A percentile compares a stretch with the other conserved stretches of the same genome.
phyloP scores from a whole-genome alignment of 352 stramenopile genomes.

The Peronospora destructor region DNA sequence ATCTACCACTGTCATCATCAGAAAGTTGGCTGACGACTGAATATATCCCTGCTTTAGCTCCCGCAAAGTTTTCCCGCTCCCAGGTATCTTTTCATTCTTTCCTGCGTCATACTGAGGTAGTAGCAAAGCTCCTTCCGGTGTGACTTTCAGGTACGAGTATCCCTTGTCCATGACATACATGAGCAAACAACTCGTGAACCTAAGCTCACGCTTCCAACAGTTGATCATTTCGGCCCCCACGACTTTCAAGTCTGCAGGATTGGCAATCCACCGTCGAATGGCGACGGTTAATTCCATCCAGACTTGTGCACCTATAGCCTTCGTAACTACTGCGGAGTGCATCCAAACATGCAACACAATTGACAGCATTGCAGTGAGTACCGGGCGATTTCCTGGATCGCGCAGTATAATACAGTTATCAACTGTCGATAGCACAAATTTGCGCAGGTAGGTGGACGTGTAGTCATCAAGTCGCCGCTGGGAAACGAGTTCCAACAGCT shows the following conservation, averaged over 20 bases:
- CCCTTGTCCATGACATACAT: conserved; percentile 78
- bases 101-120: conserved; percentile 31
- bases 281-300: conserved; percentile 80
- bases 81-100: conserved; percentile 25
- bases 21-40: conserved; percentile 60
- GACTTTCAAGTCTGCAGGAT: conserved; percentile 44
- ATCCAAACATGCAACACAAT: conserved; percentile 85
- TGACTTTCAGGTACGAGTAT: conserved; percentile 66
- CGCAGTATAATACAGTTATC: conserved; percentile 73
- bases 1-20: conserved; percentile 54
- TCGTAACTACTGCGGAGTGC: conserved; percentile 56
- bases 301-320: conserved; percentile 51
- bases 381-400: conserved; percentile 47
- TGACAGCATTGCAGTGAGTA: conserved; percentile 74
- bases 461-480: conserved; percentile 79
- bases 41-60: conserved; percentile 64
- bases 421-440: conserved; percentile 81
- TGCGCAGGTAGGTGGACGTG: conserved; percentile 78
- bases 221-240: conserved; percentile 66
- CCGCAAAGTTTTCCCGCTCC: conserved; percentile 38
- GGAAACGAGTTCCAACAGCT: conserved; percentile 79
- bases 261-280: conserved; percentile 73
- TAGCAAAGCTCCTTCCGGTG: conserved; percentile 45
- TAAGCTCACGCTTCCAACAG: conserved; percentile 81
- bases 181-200: conserved; percentile 70